These are phyloP conservation scores for Lentinula sp. DNA, from an alignment of 768 basidiomycete genomes.

Conservation along the genomic window DNA sequence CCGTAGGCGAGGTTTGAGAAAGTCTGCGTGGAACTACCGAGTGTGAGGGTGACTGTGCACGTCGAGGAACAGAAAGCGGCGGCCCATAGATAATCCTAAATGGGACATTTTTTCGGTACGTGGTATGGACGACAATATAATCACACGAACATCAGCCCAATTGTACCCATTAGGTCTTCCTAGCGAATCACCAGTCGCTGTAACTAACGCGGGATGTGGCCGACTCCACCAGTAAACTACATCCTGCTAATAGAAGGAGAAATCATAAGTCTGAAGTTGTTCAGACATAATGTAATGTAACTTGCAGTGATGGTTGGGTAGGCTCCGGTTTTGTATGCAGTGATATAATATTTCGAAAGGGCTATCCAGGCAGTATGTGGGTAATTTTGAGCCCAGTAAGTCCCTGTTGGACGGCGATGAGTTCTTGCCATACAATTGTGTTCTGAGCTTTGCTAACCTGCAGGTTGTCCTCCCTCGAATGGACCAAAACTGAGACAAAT, in stretches of 20 bases:
- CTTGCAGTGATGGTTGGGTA: conserved; percentile 54
- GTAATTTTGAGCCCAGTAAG: conserved; percentile 35
- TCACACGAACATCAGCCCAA: conserved; percentile 33
- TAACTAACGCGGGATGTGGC: conserved; percentile 51
- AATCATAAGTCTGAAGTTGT: neutral
- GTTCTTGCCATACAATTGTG: neutral
- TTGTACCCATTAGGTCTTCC: conserved; percentile 44
- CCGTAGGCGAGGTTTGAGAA: conserved; percentile 40
- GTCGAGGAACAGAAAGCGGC: conserved; percentile 52
- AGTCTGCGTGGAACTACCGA: conserved; percentile 31
- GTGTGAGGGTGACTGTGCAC: conserved; percentile 46
- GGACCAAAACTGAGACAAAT: conserved; percentile 42
- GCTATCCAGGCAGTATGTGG: conserved; percentile 53
- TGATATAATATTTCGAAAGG: conserved; percentile 60
- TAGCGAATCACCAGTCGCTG: conserved; percentile 34
- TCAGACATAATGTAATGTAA: conserved; percentile 16
- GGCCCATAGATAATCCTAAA: conserved; percentile 59
- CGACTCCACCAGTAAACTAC: conserved; percentile 56
- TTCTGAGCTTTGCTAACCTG: conserved; percentile 10
- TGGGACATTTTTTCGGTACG: neutral
- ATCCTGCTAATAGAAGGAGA: conserved; percentile 26
- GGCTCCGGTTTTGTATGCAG: conserved; percentile 59
- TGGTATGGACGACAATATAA: too few relatives aligned
- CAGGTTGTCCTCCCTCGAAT: conserved; percentile 42
- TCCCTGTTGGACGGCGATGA: conserved; percentile 13